These are phyloP conservation scores for Ceratobasidium sp. DNA, from an alignment of 1,284 basidiomycete species.

Conservation along the genomic window DNA sequence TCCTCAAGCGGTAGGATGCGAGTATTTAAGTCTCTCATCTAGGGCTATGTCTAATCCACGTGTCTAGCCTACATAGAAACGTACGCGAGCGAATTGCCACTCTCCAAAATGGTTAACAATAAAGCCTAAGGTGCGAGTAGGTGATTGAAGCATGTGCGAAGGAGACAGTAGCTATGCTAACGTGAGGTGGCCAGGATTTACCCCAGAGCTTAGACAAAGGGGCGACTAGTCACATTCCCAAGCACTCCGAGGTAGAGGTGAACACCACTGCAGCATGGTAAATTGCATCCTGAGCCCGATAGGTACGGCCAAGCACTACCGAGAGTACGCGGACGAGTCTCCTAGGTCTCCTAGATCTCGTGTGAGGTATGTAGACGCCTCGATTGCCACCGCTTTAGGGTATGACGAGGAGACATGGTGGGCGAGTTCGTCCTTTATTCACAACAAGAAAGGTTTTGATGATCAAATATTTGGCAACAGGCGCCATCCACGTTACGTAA, in stretches of 20 bases:
- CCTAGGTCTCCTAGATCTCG: not conserved
- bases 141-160: not conserved
- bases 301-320: not conserved
- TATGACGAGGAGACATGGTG: constrained; percentile 16
- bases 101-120: constrained; percentile 15
- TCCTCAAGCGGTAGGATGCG: not conserved
- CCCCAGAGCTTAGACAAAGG: constrained; percentile 16
- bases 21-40: constrained; percentile 2
- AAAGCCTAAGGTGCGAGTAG: not conserved
- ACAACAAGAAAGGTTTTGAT: not conserved
- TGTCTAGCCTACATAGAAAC: not conserved
- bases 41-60: not conserved
- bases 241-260: not conserved
- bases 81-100: constrained; percentile 15
- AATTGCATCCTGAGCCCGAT: not conserved
- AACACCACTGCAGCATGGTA: not conserved
- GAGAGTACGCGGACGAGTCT: not conserved
- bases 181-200: not conserved
- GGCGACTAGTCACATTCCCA: not conserved
- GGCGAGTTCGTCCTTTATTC: constrained; percentile 22
- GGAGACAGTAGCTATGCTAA: constrained; percentile 18
- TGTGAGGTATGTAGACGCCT: not conserved
- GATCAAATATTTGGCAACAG: not conserved
- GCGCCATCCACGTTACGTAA: too few species aligned
- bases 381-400: not conserved